Base-by-base conservation (phyloP, 2,329 filamentous ascomycete species). In the Apiospora phragmitis region DNA sequence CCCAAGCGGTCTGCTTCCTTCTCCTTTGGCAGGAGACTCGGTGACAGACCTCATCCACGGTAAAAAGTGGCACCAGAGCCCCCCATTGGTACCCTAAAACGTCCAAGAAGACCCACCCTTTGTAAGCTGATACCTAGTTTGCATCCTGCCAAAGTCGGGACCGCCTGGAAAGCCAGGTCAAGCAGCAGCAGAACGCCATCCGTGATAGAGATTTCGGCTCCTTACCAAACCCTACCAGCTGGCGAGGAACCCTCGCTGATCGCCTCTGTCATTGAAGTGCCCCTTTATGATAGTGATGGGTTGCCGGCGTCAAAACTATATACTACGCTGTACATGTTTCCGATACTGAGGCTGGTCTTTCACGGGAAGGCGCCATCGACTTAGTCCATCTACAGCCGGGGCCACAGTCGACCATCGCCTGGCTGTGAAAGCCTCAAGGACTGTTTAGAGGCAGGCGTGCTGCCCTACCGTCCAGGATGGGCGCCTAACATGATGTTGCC, bases 91-190 rank as follows among this genome's bases (percentile, higher is more conserved):
- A 67, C 65, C 26, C 32, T 67, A 47, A 35, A 47, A 16, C 65
- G 4, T 32, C 9, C 26, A 35, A 47, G 42, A 8, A 43, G 65
- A 47, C 65, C 65, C 65, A 67, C 65, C 65, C 45, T 67, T 67
- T 67, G 65, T 67, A 67, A 67, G 65, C 41, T 67, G 42, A 67
- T 47, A 67, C n/a, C n/a, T n/a, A n/a, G n/a, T 24, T 67, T 43
- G 65, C 65, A 32, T 67, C 65, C 65, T 67, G 55, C 32, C 55
- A 62, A 62, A 38, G 55, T 38, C 55, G 32, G 55, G 55, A 62
- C 29, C 29, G 55, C 32, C 55, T 62, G 55, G 55, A 38, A 38
- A 35, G 55, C 32, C 55, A 35, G 55, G 55, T 38, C 55, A 11
- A 62, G 29, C 55, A 21, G 32, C 32, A 24, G 32, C 26, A 26